A percentile compares a stretch with the other conserved stretches of the same genome.
Conservation (phyloP, 768 basidiomycete genomes). For the Ephemerocybe angulata region DNA sequence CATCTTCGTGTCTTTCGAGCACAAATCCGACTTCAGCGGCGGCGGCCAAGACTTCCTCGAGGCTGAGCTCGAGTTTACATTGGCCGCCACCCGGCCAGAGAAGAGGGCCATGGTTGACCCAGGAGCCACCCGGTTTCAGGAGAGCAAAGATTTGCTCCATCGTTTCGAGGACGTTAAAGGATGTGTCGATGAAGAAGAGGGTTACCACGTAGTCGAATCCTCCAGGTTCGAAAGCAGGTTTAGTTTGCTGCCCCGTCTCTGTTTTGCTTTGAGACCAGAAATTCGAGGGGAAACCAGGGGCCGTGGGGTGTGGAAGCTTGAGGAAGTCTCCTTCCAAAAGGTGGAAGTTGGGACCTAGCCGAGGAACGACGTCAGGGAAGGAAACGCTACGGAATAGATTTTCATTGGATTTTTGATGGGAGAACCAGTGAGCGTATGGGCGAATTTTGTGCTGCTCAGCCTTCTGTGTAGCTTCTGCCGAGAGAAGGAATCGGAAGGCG, state of each 20-base stretch:
- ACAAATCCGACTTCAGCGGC: constrained; percentile 56
- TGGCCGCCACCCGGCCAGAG: constrained; percentile 58
- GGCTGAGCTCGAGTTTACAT: constrained; percentile 53
- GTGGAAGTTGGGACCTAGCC: constrained; percentile 37
- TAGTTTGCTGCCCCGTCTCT: constrained; percentile 2
- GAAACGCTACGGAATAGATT: constrained; percentile 48
- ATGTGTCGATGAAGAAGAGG: constrained; percentile 66
- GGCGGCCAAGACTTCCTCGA: constrained; percentile 58
- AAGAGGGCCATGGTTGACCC: constrained; percentile 71
- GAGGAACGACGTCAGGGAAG: constrained; percentile 63
- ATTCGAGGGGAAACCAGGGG: constrained; percentile 10
- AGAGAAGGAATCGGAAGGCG: constrained; percentile 55
- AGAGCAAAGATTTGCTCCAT: constrained; percentile 55
- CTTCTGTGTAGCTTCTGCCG: constrained; percentile 37
- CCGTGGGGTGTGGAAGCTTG: constrained; percentile 23
- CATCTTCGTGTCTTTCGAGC: constrained; percentile 24
- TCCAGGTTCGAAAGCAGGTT: background rate
- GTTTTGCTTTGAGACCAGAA: no score
- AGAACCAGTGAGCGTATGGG: constrained; percentile 68
- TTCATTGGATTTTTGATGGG: constrained; percentile 53
- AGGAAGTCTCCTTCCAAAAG: constrained; percentile 61
- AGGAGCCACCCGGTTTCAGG: constrained; percentile 58
- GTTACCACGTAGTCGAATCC: constrained; percentile 63
- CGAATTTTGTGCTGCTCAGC: constrained; percentile 48
- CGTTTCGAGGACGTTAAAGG: constrained; percentile 48